phyloP scores from a whole-genome alignment of 495 filamentous ascomycete genomes.

The Parachaetomium inaequale region DNA sequence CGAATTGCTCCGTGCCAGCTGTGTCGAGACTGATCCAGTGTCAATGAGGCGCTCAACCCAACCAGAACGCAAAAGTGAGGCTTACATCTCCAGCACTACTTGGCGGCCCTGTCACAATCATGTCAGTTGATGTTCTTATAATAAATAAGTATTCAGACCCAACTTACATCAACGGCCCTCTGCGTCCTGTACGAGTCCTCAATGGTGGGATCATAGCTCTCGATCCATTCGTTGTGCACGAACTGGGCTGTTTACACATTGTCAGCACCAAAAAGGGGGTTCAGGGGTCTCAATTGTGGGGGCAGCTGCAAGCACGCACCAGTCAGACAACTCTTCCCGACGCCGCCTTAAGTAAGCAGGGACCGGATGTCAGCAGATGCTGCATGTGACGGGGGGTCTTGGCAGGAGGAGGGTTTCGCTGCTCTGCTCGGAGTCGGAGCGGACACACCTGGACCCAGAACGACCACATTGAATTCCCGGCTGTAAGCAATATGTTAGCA shows the following conservation, averaged over 20 bases:
- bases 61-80: background rate
- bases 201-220: conserved; percentile 97
- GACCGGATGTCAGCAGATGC: conserved; percentile 29
- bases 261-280: conserved; percentile 19
- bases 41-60: background rate
- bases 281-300: conserved; percentile 4
- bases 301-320: conserved; percentile 55
- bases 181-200: conserved; percentile 96
- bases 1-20: conserved; percentile 97
- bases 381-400: conserved; percentile 29
- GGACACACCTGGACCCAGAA: conserved; percentile 35
- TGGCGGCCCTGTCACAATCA: conserved; percentile 68
- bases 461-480: conserved; percentile 37
- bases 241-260: conserved; percentile 73
- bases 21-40: conserved; percentile 71
- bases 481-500: conserved; percentile 22
- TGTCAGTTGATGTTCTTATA: conserved; percentile 5
- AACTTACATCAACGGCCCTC: conserved; percentile 85
- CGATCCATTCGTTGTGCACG: conserved; percentile 98
- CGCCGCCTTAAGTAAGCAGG: conserved; percentile 64
- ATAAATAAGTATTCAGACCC: conserved; percentile 25
- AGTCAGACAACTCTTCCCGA: conserved; percentile 97
- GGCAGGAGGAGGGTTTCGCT: conserved; percentile 7
- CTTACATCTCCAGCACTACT: conserved; percentile 93
- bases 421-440: background rate